A percentile compares a stretch with the other conserved stretches of the same genome.
These are phyloP conservation scores for Globisporangium rhizosaccharum DNA, from an alignment of 352 stramenopile species.

Conservation along the genomic window DNA sequence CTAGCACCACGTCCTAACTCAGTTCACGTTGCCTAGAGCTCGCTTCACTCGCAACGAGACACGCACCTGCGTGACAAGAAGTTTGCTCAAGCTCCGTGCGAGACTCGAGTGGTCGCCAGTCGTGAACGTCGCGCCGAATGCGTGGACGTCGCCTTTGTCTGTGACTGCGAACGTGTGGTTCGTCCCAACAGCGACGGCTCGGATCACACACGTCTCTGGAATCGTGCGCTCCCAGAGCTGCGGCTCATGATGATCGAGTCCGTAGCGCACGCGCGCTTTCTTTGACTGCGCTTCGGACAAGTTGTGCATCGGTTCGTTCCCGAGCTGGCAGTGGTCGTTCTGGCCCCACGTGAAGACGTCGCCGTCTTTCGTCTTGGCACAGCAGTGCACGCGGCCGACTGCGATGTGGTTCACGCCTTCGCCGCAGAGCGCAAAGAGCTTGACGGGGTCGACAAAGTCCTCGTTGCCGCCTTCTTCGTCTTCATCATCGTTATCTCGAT, in stretches of 20 bases:
- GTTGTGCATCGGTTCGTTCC: conserved; percentile 57
- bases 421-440: conserved; percentile 51
- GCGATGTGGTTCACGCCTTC: conserved; percentile 70
- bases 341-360: conserved; percentile 84
- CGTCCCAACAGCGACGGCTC: conserved; percentile 53
- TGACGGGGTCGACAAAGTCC: conserved; percentile 67
- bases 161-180: conserved; percentile 72
- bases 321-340: conserved; percentile 78
- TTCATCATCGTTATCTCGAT: conserved; percentile 21
- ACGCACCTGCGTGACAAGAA: conserved; percentile 54
- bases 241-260: conserved; percentile 50
- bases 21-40: background rate
- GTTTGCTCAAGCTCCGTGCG: conserved; percentile 44
- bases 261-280: conserved; percentile 56
- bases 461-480: conserved; percentile 47
- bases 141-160: conserved; percentile 41
- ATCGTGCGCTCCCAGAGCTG: conserved; percentile 67
- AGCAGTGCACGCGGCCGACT: conserved; percentile 73
- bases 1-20: conserved; percentile 16
- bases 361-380: conserved; percentile 65
- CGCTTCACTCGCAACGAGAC: background rate
- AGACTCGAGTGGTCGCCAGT: conserved; percentile 56
- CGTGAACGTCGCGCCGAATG: conserved; percentile 65
- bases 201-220: conserved; percentile 46
- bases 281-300: conserved; percentile 43